Conservation (phyloP, 495 filamentous ascomycete genomes). For the Parathielavia appendiculata region DNA sequence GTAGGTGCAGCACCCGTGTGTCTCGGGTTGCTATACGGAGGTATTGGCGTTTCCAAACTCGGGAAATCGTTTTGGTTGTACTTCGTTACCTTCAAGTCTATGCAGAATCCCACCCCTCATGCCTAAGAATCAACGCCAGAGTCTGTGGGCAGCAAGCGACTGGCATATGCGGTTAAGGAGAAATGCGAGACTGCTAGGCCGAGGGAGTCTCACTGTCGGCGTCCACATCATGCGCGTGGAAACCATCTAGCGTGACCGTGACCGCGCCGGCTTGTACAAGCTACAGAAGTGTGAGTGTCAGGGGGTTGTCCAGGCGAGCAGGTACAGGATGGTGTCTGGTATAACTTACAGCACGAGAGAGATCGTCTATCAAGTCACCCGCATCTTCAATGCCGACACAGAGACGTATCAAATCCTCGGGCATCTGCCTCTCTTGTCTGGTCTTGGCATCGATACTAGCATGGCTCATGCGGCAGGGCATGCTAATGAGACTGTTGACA, state of each 20-base stretch:
- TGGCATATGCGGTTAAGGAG: not conserved
- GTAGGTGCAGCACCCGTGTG: not conserved
- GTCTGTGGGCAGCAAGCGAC: not conserved
- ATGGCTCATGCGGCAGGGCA: conserved; percentile 99
- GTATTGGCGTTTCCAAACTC: not conserved
- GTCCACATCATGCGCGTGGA: conserved; percentile 50
- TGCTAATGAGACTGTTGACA: conserved; percentile 96
- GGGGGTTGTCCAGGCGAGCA: not conserved
- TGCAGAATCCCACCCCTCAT: conserved; percentile 5
- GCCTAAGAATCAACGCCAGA: not conserved
- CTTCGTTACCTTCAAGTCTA: conserved; percentile 6
- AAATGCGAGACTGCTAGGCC: conserved; percentile 10
- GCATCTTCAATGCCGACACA: conserved; percentile 97
- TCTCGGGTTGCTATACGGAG: not conserved
- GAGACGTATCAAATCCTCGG: conserved; percentile 90
- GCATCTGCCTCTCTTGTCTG: conserved; percentile 79
- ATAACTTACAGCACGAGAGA: conserved; percentile 75
- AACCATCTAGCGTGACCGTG: conserved; percentile 71
- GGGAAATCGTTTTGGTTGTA: conserved; percentile 7
- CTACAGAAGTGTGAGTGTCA: conserved; percentile 39
- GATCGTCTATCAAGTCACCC: conserved; percentile 88
- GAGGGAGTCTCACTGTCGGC: conserved; percentile 16
- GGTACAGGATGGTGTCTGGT: conserved; percentile 2
- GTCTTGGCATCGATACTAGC: conserved; percentile 97
- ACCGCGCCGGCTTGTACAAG: conserved; percentile 93